Base-by-base conservation (phyloP, 2,329 filamentous ascomycete genomes). In the Cadophora luteo-olivacea region DNA sequence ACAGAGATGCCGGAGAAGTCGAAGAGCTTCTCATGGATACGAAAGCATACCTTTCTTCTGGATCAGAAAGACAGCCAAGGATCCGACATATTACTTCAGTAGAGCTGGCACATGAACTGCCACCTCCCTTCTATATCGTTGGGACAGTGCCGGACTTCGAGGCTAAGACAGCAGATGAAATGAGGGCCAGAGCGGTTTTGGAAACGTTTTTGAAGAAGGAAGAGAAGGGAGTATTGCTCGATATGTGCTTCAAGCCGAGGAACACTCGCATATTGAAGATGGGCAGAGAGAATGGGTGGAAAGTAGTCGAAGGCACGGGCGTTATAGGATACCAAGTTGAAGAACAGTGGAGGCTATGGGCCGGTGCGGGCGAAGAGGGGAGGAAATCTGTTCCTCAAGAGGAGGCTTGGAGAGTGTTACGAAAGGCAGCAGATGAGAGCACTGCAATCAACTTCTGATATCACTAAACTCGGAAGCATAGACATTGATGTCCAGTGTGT, bases 191-290 rank as follows among this genome's bases (percentile, higher is more conserved):
- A 32, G 61, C 60, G 6, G 69, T 72, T 6, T 71, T 83, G 11
- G 69, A 78, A 68, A 73, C 73, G 11, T 79, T 83, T 66, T 69
- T 83, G 60, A 73, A 81, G 32, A 66, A 63, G 14, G 58, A 76
- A 0, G 81, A 84, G 69, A 91, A 91, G 79, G 91, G 91, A 2
- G 88, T 88, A 7, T 86, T 94, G 67, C 78, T 94, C 69, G 92
- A 94, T 79, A 94, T 95, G 92, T 94, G 91, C 82, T 94, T 94
- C 78, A 92, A 94, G 77, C 92, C 92, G 0, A 82, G 69, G 0
- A 89, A 86, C 78, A 94, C 92, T 0, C 83, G 86, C 72, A 86
- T 93, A 61, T 88, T 87, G 0, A 84, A 83, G 54, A 74, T 93
- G 52, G 87, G 89, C 0, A 84, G 87, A 74, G 79, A 81, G 2